These are phyloP conservation scores for Phaeolepiota aurea DNA, from an alignment of 768 basidiomycete species.

Conservation along the genomic window DNA sequence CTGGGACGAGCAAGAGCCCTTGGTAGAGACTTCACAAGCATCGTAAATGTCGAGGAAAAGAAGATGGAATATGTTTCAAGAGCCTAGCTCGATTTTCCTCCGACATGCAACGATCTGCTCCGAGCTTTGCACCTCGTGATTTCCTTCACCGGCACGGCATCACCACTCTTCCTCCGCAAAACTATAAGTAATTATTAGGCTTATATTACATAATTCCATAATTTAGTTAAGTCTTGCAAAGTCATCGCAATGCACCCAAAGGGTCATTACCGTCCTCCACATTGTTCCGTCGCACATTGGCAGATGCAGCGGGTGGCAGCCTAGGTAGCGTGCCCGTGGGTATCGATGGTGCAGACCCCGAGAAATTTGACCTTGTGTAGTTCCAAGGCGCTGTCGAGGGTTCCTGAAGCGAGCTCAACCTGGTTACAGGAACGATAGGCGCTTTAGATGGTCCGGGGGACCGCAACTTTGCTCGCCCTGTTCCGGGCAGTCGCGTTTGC, in stretches of 20 bases:
- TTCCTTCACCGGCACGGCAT: slow-evolving; percentile 15
- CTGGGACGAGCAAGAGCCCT: slow-evolving; percentile 40
- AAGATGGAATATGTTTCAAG: too few species aligned
- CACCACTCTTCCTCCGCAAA: slow-evolving; percentile 6
- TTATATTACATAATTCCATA: slow-evolving; percentile 9
- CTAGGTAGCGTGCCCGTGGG: slow-evolving; percentile 39
- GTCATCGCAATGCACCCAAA: slow-evolving; percentile 27
- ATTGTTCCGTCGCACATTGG: slow-evolving; percentile 18
- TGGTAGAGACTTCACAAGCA: slow-evolving; percentile 61
- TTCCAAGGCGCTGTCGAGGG: slow-evolving; percentile 42
- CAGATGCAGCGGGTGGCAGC: slow-evolving; percentile 42
- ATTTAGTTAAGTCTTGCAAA: too few species aligned
- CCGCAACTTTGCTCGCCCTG: slow-evolving; percentile 7
- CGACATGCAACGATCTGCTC: too few species aligned
- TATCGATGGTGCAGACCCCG: slow-evolving; percentile 17
- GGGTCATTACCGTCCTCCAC: slow-evolving; percentile 27
- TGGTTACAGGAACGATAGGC: not conserved
- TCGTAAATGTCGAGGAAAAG: slow-evolving; percentile 23
- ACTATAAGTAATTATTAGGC: slow-evolving; percentile 8
- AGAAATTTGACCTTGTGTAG: slow-evolving; percentile 45
- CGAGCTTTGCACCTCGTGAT: slow-evolving; percentile 29
- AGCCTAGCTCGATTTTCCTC: too few species aligned
- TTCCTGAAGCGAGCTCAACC: not conserved
- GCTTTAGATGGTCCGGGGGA: not conserved
- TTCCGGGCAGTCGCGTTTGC: slow-evolving; percentile 16